A percentile compares a stretch with the other conserved stretches of the same genome.
Conservation (phyloP, 495 filamentous ascomycete genomes). For the Xylaria grammica region DNA sequence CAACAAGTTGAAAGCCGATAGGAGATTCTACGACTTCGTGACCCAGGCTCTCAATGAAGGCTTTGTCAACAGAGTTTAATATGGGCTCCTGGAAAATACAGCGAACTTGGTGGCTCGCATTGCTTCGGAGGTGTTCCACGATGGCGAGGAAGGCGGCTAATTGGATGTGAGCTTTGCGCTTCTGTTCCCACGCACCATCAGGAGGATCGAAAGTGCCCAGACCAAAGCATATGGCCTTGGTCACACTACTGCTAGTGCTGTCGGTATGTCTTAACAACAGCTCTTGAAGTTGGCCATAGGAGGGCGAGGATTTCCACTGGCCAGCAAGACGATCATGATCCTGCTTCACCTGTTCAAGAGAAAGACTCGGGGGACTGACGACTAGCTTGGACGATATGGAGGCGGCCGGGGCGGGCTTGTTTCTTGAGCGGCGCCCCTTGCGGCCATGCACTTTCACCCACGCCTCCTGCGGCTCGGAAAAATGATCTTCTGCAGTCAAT, state of each 20-base stretch:
- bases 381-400: background rate
- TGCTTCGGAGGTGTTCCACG: conserved; percentile 44
- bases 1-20: conserved; percentile 59
- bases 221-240: conserved; percentile 51
- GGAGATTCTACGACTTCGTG: conserved; percentile 64
- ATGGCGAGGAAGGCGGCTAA: conserved; percentile 66
- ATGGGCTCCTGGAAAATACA: conserved; percentile 72
- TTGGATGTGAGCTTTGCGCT: conserved; percentile 54
- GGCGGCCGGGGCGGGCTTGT: background rate
- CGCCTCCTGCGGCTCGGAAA: conserved; percentile 16
- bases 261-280: conserved; percentile 20
- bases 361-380: conserved; percentile 22
- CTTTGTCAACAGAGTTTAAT: conserved; percentile 66
- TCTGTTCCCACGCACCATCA: conserved; percentile 38
- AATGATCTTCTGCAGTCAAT: background rate
- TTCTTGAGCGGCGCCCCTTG: background rate
- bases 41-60: conserved; percentile 58
- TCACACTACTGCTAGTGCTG: conserved; percentile 20
- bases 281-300: conserved; percentile 23
- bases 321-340: conserved; percentile 27
- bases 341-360: conserved; percentile 26
- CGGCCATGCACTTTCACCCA: conserved; percentile 30
- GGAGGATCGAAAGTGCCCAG: conserved; percentile 50
- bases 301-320: conserved; percentile 30
- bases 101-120: conserved; percentile 33